phyloP scores from a whole-genome alignment of 148 eudicot species.

The Polygonum aviculare region DNA sequence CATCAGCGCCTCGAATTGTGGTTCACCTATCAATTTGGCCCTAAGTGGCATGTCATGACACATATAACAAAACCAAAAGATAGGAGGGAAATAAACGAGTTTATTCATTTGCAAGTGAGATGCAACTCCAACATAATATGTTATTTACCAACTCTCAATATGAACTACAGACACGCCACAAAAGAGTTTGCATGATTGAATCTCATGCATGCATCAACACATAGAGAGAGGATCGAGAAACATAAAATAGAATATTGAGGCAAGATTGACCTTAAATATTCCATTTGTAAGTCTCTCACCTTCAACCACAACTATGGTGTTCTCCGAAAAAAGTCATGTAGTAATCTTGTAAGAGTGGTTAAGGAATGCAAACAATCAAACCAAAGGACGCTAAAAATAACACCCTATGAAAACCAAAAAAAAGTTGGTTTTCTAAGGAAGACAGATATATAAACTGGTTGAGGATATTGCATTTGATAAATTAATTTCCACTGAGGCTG shows the following conservation, averaged over 20 bases:
- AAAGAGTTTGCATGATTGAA: not conserved
- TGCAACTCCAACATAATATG: not conserved
- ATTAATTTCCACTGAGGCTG: slow-evolving; percentile 86
- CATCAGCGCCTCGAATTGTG: not conserved
- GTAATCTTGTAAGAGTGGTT: slow-evolving; percentile 69
- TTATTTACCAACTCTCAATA: not conserved
- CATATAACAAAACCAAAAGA: not conserved
- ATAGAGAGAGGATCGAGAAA: not conserved
- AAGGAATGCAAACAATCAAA: slow-evolving; percentile 45
- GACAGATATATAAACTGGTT: not conserved
- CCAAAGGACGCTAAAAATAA: not conserved
- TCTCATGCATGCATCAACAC: not conserved
- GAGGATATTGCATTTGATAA: slow-evolving; percentile 92
- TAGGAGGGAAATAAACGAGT: not conserved
- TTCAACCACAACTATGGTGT: slow-evolving; percentile 87
- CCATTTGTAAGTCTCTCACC: slow-evolving; percentile 81
- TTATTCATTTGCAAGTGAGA: not conserved
- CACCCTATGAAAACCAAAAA: not conserved
- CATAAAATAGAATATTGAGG: not conserved
- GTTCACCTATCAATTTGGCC: not conserved
- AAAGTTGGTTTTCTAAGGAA: not conserved
- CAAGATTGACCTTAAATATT: slow-evolving; percentile 56
- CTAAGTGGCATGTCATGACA: not conserved
- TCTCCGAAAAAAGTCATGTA: slow-evolving; percentile 75
- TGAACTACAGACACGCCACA: not conserved